Base-by-base conservation (phyloP, 2,329 filamentous ascomycete genomes). In the Leptographium wingfieldii region DNA sequence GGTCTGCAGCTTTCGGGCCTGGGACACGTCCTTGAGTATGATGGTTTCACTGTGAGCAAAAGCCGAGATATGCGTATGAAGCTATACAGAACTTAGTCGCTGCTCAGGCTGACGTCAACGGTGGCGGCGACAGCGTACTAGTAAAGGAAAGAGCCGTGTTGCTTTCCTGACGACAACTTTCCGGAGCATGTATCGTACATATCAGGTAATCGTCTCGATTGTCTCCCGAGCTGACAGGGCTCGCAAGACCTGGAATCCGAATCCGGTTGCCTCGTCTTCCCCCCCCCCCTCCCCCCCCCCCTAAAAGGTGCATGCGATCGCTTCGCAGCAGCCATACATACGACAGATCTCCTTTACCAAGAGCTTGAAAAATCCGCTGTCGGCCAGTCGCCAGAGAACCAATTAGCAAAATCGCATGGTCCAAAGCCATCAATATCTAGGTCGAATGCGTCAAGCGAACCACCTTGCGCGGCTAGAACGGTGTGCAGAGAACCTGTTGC, bases 1-100 rank as follows among this genome's bases (percentile, higher is more conserved):
- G 63, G 0, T 70, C 70, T 0, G 35, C 69, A 0, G 29, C 72
- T 9, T 55, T 73, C 4, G 73, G 73, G 0, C 73, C 73, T 0
- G 73, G 73, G 0, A 72, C 72, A 0, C 72, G 72, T 0, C 61
- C 74, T 3, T 73, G 70, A 56, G 31, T 69, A 3, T 70, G 67
- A 1, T 73, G 70, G 69, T 60, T 70, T 16, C 68, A 68, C 59
- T 66, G 69, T 10, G 70, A 72, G 61, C n/a, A 25, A n/a, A 55
- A 64, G 51, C 59, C 63, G 10, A 61, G 63, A 12, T 57, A 35
- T 29, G 57, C 38, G 16, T 57, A 35, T 29, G 57, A 43, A 10
- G n/a, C 19, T 5, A n/a, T 6, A 5, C 46, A 35, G 27, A 14
- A 19, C 1, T 48, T 9, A 22, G 19, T 14, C 4, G 27, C 27